Conservation (phyloP, 73 alveolate species). For the Paramecium biaurelia region DNA sequence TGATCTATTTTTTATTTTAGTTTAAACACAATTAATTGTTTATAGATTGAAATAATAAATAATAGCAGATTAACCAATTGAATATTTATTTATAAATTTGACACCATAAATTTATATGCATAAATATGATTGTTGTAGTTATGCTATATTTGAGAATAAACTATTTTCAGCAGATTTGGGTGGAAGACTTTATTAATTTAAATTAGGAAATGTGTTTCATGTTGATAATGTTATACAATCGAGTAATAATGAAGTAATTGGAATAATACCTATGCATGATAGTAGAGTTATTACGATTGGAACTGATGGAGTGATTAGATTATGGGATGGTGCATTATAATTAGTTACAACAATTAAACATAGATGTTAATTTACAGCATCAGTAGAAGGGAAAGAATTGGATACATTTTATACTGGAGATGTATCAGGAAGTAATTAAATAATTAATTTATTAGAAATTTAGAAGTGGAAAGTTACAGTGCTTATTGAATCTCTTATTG, state of each 20-base stretch:
- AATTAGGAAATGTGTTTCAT: background rate
- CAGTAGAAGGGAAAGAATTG: background rate
- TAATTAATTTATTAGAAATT: background rate
- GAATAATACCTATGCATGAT: constrained; percentile 23
- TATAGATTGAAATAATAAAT: background rate
- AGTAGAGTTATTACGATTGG: background rate
- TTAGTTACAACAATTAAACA: constrained; percentile 5
- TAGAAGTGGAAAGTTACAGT: background rate
- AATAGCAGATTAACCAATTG: background rate
- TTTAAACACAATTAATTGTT: background rate
- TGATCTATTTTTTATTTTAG: background rate
- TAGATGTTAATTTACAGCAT: background rate
- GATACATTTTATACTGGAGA: constrained; percentile 45
- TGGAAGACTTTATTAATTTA: constrained; percentile 32
- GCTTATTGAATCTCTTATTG: background rate
- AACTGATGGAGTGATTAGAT: background rate
- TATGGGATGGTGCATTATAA: constrained; percentile 25
- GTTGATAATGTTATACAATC: constrained; percentile 17
- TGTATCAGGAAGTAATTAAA: background rate
- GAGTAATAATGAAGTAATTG: background rate
- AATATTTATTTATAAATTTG: background rate
- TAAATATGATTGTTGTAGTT: constrained; percentile 39
- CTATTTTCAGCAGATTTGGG: constrained; percentile 30
- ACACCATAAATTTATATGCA: background rate
- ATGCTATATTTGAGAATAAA: background rate